These are phyloP conservation scores for Penicillium sp. DNA, from an alignment of 2,329 filamentous ascomycete genomes.

Conservation along the genomic window DNA sequence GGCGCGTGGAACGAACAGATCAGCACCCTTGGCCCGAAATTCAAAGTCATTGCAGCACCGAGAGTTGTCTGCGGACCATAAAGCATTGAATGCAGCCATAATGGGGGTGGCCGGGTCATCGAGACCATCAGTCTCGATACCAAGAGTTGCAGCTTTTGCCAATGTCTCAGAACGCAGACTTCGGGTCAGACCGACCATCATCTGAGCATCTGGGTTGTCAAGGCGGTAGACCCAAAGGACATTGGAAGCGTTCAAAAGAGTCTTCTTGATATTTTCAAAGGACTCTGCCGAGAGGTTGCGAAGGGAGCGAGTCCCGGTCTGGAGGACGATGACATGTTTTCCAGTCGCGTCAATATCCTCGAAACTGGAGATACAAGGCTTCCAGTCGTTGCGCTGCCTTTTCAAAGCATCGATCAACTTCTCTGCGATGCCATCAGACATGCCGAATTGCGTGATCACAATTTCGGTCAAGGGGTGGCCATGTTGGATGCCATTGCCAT, in stretches of 20 bases:
- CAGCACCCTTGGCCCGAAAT: slow-evolving; percentile 24
- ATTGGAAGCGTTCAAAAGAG: slow-evolving; percentile 24
- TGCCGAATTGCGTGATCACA: slow-evolving; percentile 23
- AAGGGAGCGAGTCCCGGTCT: slow-evolving; percentile 22
- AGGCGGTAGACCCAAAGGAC: slow-evolving; percentile 33
- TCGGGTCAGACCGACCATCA: slow-evolving; percentile 34
- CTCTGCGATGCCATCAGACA: slow-evolving; percentile 16
- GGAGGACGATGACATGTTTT: slow-evolving; percentile 27
- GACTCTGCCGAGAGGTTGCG: slow-evolving; percentile 16
- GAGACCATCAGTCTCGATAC: slow-evolving; percentile 24
- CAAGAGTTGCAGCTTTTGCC: slow-evolving; percentile 30
- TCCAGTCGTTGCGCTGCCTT: slow-evolving; percentile 12
- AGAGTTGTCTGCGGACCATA: slow-evolving; percentile 24
- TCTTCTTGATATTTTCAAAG: slow-evolving; percentile 24
- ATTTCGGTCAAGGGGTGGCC: slow-evolving; percentile 14
- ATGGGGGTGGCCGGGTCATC: slow-evolving; percentile 17
- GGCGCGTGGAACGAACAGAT: slow-evolving; percentile 28
- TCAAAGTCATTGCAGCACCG: slow-evolving; percentile 27
- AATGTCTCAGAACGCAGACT: slow-evolving; percentile 32
- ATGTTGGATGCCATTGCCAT: slow-evolving; percentile 16
- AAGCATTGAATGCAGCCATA: slow-evolving; percentile 16
- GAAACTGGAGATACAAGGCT: slow-evolving; percentile 12
- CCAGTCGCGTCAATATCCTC: slow-evolving; percentile 16
- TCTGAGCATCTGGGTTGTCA: slow-evolving; percentile 30
- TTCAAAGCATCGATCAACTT: slow-evolving; percentile 15